A percentile compares a stretch with the other conserved stretches of the same genome.
Conservation (phyloP, 2,329 filamentous ascomycete genomes). For the Aspergillus tanneri region DNA sequence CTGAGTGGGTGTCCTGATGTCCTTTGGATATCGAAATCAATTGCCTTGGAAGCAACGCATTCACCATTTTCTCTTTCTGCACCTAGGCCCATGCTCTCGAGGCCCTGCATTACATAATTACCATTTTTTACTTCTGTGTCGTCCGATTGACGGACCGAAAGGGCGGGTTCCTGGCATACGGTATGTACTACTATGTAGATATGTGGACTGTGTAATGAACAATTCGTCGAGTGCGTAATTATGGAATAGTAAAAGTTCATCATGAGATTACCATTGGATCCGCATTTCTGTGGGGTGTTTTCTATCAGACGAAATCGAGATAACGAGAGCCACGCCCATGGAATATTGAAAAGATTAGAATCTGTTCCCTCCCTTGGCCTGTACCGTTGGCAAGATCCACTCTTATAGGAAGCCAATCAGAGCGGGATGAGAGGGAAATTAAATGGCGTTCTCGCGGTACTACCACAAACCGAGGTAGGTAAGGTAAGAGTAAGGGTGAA, state of each 20-base stretch:
- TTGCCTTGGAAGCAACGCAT: constrained; percentile 5
- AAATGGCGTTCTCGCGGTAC: no score
- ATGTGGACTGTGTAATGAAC: constrained; percentile 26
- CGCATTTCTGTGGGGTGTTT: not conserved
- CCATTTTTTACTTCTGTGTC: not conserved
- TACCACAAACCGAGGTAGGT: no score
- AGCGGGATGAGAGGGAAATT: no score
- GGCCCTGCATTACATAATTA: not conserved
- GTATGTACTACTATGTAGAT: constrained; percentile 24
- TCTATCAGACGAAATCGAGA: no score
- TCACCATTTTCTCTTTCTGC: not conserved
- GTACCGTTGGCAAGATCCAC: no score
- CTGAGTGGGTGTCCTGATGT: constrained; percentile 3
- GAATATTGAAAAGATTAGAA: no score
- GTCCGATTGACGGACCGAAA: not conserved
- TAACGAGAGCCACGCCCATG: no score
- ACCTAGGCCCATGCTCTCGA: not conserved
- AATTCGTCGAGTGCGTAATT: constrained; percentile 11
- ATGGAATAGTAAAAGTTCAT: constrained; percentile 2
- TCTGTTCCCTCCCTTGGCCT: no score
- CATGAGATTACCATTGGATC: not conserved
- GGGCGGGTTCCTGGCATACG: constrained; percentile 11
- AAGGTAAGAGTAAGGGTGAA: no score
- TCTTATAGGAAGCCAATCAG: no score
- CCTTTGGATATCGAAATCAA: not conserved